Evolutionary conservation across 179 eudicot genomes (phyloP), one percentile per base, ranked within the genome.

Genomic region (Beta macrorhiza): DNA sequence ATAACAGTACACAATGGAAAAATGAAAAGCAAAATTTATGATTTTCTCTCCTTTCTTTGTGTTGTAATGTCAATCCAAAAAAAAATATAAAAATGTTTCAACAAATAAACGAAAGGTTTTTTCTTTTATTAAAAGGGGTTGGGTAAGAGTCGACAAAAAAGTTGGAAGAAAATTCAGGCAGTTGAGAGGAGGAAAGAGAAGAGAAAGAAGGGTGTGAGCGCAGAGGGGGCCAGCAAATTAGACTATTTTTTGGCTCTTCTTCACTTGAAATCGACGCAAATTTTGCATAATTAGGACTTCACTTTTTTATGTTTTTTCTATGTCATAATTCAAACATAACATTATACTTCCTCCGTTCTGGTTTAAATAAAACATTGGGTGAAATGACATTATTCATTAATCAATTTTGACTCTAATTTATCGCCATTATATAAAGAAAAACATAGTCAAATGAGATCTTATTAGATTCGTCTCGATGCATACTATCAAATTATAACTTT

Each of bases 171-270:
- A 82, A 82, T 82, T 82, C 85, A 78, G 78, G 79, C 67, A 71
- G 68, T 44, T 62, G 57, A 72, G 58, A 71, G 25, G 47, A 52
- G 53, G 65, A 71, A 45, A 49, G 62, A 42, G 76, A 51, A 64
- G 10, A 16, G 65, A 64, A 49, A 9, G 4, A 51, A 80, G 19
- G 29, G 49, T 51, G 72, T 29, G 65, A 80, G 65, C 57, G 44
- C 32, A 19, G 44, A 63, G 5, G 75, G 79, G 87, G 59, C 74
- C 74, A 45, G 16, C 51, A 55, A 77, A 63, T 42, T 81, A 74
- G 86, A 80, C 83, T 84, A 37, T 37, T 84, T 77, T 20, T 72
- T 75, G 79, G 81, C 72, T 76, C 68, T 77, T 71, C 45, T 70
- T 79, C 80, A 80, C 81, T 77, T 80, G 47, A 80, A 20, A 25